Evolutionary conservation across 1,284 basidiomycete species (phyloP).

Genomic region (Ganoderma lingzhi): DNA sequence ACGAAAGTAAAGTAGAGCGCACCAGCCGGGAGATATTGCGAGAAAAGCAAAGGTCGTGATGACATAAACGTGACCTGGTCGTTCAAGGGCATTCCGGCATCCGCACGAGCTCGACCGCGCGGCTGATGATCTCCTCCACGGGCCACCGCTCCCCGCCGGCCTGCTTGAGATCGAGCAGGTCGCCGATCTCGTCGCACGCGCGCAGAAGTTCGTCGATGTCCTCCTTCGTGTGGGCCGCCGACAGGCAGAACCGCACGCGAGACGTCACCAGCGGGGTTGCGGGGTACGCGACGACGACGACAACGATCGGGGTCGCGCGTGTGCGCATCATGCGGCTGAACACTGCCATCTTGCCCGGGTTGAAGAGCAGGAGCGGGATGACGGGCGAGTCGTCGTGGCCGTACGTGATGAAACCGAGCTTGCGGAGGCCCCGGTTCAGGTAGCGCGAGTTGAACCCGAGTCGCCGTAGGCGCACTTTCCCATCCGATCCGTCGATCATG

Average conservation of each 20-base stretch:
- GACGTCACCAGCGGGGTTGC: conserved; percentile 92
- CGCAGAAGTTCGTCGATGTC: conserved; percentile 90
- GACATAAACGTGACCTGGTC: neutral
- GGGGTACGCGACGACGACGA: conserved; percentile 93
- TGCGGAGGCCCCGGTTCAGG: conserved; percentile 86
- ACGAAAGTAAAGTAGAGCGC: neutral
- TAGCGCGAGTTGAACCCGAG: conserved; percentile 97
- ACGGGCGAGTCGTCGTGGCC: conserved; percentile 94
- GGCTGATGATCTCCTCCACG: conserved; percentile 79
- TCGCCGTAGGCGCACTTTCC: conserved; percentile 81
- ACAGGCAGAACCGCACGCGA: conserved; percentile 94
- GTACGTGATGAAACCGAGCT: conserved; percentile 97
- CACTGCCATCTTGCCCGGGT: conserved; percentile 92
- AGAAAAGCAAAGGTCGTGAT: neutral
- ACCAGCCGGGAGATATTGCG: neutral
- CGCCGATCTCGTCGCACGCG: conserved; percentile 94
- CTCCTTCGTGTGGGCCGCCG: conserved; percentile 95
- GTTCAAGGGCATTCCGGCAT: conserved; percentile 42
- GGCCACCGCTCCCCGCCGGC: conserved; percentile 81
- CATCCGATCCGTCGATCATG: conserved; percentile 86
- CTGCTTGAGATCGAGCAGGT: conserved; percentile 87
- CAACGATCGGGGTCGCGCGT: conserved; percentile 82
- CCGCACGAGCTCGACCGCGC: conserved; percentile 82
- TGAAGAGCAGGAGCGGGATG: conserved; percentile 92
- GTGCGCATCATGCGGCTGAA: conserved; percentile 92